A percentile compares a stretch with the other conserved stretches of the same genome.
Evolutionary conservation across 305 asterid genomes (phyloP).

Genomic region (Rubia balearica): DNA sequence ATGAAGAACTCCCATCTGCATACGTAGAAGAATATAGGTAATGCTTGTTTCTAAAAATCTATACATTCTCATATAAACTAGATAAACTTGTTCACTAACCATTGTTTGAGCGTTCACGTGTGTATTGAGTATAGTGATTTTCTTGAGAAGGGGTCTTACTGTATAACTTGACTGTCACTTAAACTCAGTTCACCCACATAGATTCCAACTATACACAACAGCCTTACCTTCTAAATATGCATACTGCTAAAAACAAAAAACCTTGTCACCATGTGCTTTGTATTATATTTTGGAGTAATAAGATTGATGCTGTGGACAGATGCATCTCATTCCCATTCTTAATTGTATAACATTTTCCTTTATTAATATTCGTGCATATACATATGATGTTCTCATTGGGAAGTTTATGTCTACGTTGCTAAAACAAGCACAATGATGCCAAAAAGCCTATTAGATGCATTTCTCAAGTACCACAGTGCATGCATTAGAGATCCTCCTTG

Average conservation of each 20-base stretch:
- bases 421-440: neutral
- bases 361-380: neutral
- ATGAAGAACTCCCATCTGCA: slow-evolving; percentile 87
- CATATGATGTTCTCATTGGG: neutral
- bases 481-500: neutral
- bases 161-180: neutral
- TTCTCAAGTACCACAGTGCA: too few species aligned
- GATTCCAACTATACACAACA: neutral
- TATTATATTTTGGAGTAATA: neutral
- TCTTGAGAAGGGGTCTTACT: neutral
- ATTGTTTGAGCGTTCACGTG: neutral
- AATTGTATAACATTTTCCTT: neutral
- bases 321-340: neutral
- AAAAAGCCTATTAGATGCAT: neutral
- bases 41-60: slow-evolving; percentile 14
- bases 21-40: slow-evolving; percentile 86
- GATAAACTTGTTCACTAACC: neutral
- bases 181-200: neutral
- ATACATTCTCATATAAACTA: neutral
- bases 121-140: neutral
- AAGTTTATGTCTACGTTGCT: neutral
- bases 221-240: neutral
- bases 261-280: neutral
- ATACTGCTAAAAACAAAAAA: neutral
- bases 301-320: neutral